Percentiles rank a stretch among this genome's conserved stretches.
Conservation (phyloP, 139 green algal genomes). For the Picochlorum sp. region DNA sequence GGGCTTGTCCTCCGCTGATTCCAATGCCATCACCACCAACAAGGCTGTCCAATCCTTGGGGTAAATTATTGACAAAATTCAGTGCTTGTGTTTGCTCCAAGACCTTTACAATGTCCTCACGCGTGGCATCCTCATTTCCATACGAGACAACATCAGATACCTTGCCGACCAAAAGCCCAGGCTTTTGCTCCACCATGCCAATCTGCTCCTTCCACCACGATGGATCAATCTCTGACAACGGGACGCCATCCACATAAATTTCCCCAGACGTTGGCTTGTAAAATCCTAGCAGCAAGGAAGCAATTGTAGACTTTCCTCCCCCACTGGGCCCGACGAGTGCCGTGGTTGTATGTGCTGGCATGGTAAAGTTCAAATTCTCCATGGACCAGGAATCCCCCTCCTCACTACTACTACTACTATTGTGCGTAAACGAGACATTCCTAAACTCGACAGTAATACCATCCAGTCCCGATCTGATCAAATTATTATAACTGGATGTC, state of each 20-base stretch:
- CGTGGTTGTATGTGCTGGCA: slow-evolving; percentile 38
- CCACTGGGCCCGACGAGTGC: slow-evolving; percentile 63
- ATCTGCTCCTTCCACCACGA: slow-evolving; percentile 38
- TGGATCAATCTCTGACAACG: slow-evolving; percentile 60
- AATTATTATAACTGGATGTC: too few relatives aligned
- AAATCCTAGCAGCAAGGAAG: slow-evolving; percentile 81
- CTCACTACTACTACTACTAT: neutral
- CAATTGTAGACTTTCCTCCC: slow-evolving; percentile 84
- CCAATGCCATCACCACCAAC: slow-evolving; percentile 22
- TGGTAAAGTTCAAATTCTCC: slow-evolving; percentile 24
- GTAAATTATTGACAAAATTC: slow-evolving; percentile 40
- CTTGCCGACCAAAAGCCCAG: slow-evolving; percentile 38
- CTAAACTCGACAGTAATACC: slow-evolving; percentile 15
- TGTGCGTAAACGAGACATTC: slow-evolving; percentile 22
- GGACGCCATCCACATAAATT: slow-evolving; percentile 69
- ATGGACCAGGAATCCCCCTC: slow-evolving; percentile 11
- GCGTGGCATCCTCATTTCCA: slow-evolving; percentile 13
- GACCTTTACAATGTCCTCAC: slow-evolving; percentile 37
- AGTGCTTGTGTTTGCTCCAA: slow-evolving; percentile 51
- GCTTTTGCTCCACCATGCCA: slow-evolving; percentile 52
- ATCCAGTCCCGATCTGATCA: slow-evolving; percentile 5
- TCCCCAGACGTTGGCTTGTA: slow-evolving; percentile 60
- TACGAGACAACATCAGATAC: slow-evolving; percentile 51
- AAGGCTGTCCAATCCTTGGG: slow-evolving; percentile 33
- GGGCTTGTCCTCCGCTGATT: slow-evolving; percentile 48